Percentiles rank a stretch among this genome's conserved stretches.
Evolutionary conservation across 192 early-diverging fungal genomes (phyloP).

Genomic region (Backusella mclennaniae): DNA sequence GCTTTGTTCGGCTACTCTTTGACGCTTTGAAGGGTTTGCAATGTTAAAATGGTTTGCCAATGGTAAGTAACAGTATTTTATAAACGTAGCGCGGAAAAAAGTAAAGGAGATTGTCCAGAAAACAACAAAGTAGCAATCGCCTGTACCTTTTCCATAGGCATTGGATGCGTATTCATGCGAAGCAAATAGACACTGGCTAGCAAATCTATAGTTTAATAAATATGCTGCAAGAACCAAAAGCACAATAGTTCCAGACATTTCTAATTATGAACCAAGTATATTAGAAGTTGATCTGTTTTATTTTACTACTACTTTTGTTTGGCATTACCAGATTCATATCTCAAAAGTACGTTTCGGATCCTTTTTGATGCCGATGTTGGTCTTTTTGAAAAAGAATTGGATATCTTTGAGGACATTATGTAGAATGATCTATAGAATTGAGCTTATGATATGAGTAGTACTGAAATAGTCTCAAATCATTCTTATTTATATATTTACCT

Average conservation of each 20-base stretch:
- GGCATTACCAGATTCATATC: background rate
- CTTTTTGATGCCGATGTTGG: background rate
- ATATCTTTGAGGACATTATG: background rate
- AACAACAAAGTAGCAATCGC: conserved; percentile 60
- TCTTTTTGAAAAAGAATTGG: background rate
- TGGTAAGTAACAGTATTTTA: conserved; percentile 52
- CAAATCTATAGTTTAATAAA: conserved; percentile 8
- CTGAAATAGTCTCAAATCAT: background rate
- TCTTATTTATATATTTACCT: background rate
- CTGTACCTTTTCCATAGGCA: conserved; percentile 45
- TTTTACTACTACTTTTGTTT: background rate
- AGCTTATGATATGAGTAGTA: background rate
- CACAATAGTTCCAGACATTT: conserved; percentile 14
- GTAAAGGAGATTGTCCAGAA: conserved; percentile 70
- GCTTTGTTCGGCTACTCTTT: conserved; percentile 72
- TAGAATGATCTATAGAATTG: background rate
- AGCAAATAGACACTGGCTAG: conserved; percentile 6
- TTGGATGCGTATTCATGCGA: conserved; percentile 9
- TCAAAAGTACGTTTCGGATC: background rate
- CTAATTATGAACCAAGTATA: background rate
- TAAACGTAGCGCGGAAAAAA: conserved; percentile 53
- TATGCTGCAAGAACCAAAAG: conserved; percentile 10
- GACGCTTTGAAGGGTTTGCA: conserved; percentile 32
- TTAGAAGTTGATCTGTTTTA: background rate
- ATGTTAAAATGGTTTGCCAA: conserved; percentile 41